Percentiles rank a stretch among this genome's conserved stretches.
phyloP scores from a whole-genome alignment of 768 basidiomycete genomes.

The Pholiota conissans region DNA sequence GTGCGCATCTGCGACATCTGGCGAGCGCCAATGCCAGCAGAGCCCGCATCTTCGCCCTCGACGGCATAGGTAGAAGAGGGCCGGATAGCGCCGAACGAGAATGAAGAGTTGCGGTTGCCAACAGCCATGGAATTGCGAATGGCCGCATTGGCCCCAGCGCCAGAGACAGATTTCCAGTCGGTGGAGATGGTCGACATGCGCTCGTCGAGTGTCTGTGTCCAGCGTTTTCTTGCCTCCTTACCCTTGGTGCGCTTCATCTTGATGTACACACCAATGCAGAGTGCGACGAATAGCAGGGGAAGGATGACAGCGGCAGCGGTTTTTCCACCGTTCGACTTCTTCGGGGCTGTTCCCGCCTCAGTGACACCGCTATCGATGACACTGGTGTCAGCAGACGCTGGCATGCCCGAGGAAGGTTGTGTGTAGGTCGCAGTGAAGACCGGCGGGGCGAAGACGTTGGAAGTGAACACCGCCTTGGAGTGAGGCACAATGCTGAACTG shows the following conservation, averaged over 20 bases:
- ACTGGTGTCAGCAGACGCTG: slow-evolving; percentile 42
- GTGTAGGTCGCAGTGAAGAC: slow-evolving; percentile 67
- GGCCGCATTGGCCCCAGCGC: slow-evolving; percentile 70
- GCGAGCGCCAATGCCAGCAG: slow-evolving; percentile 41
- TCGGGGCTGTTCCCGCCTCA: slow-evolving; percentile 36
- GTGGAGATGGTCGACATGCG: slow-evolving; percentile 81
- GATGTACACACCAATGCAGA: slow-evolving; percentile 50
- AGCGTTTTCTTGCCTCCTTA: slow-evolving; percentile 54
- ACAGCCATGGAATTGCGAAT: slow-evolving; percentile 69
- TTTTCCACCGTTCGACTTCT: slow-evolving; percentile 46
- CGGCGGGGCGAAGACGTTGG: slow-evolving; percentile 62
- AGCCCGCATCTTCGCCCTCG: slow-evolving; percentile 38
- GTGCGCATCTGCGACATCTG: slow-evolving; percentile 49
- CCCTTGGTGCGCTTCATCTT: slow-evolving; percentile 49
- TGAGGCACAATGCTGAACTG: slow-evolving; percentile 60
- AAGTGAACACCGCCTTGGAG: slow-evolving; percentile 50
- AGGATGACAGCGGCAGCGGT: slow-evolving; percentile 69
- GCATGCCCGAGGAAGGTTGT: slow-evolving; percentile 30
- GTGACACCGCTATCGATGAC: slow-evolving; percentile 33
- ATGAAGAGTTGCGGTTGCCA: slow-evolving; percentile 42
- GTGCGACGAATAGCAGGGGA: slow-evolving; percentile 53
- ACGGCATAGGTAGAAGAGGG: slow-evolving; percentile 41
- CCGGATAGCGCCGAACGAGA: slow-evolving; percentile 61
- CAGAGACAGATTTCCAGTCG: slow-evolving; percentile 76
- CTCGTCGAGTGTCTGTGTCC: slow-evolving; percentile 69